phyloP scores from a whole-genome alignment of 2,329 filamentous ascomycete genomes.

The Hymenoscyphus occultus region DNA sequence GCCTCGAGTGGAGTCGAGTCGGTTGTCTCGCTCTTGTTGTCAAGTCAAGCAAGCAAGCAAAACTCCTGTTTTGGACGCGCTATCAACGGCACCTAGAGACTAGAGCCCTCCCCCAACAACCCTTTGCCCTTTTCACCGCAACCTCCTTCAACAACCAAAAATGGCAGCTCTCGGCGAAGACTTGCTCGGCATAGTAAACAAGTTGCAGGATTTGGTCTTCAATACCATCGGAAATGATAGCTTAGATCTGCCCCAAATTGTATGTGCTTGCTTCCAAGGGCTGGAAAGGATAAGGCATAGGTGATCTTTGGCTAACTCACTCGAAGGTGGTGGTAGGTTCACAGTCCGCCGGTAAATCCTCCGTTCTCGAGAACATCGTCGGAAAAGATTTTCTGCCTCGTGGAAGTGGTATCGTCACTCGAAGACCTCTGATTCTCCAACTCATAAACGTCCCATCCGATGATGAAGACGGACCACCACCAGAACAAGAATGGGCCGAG shows the following conservation, averaged over 20 bases:
- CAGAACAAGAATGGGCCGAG: conserved; percentile 78
- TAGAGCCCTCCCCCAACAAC: neutral
- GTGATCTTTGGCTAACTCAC: conserved; percentile 7
- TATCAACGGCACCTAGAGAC: neutral
- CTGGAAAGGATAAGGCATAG: conserved; percentile 15
- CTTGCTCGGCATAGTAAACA: conserved; percentile 92
- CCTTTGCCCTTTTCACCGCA: neutral
- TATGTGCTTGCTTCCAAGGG: conserved; percentile 49
- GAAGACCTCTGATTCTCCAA: conserved; percentile 90
- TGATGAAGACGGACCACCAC: conserved; percentile 68
- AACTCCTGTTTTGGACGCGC: conserved; percentile 5
- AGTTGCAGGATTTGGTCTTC: conserved; percentile 97
- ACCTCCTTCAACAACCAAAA: conserved; percentile 21
- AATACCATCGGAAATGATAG: conserved; percentile 99
- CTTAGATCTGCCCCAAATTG: conserved; percentile 95
- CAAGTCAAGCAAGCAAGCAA: neutral
- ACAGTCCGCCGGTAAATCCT: conserved; percentile 97
- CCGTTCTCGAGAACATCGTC: conserved; percentile 97
- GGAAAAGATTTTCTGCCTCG: conserved; percentile 95
- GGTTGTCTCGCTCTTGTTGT: neutral
- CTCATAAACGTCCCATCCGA: conserved; percentile 90
- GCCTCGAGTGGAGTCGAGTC: neutral
- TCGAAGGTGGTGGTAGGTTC: conserved; percentile 87
- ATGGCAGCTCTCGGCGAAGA: conserved; percentile 98
- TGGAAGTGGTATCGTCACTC: conserved; percentile 93